Evolutionary conservation across 106 monocot species (phyloP).

Genomic region (Hemerocallis citrina): DNA sequence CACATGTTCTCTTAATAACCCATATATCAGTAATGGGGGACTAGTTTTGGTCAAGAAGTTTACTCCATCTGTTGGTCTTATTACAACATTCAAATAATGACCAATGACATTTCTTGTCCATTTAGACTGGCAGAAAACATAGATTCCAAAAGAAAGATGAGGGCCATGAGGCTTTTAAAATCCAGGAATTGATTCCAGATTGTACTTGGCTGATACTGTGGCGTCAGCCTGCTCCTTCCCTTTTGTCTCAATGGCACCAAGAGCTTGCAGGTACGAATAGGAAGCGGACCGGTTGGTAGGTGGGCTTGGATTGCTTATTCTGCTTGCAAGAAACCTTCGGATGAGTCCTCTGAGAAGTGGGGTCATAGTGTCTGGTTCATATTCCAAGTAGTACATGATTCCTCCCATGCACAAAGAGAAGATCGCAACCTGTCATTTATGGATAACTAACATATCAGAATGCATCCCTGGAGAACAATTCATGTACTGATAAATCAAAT

Average conservation of each 20-base stretch:
- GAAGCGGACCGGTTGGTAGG: conserved; percentile 43
- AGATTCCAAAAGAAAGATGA: background rate
- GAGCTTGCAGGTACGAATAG: conserved; percentile 47
- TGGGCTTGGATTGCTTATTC: conserved; percentile 78
- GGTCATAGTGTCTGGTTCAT: conserved; percentile 96
- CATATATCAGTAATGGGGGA: no score
- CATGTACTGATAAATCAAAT: background rate
- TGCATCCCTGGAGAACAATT: background rate
- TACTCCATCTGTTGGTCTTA: background rate
- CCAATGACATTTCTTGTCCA: background rate
- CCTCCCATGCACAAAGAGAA: conserved; percentile 96
- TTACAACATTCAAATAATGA: background rate
- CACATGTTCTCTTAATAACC: no score
- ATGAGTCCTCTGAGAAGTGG: conserved; percentile 85
- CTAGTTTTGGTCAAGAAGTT: no score
- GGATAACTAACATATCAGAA: background rate
- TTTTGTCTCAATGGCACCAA: conserved; percentile 30
- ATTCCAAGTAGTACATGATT: conserved; percentile 94
- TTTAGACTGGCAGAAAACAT: background rate
- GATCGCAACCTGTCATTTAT: conserved; percentile 57
- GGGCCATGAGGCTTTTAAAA: conserved; percentile 21
- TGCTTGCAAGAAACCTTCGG: conserved; percentile 82
- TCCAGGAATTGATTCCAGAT: conserved; percentile 86
- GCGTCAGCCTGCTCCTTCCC: conserved; percentile 17
- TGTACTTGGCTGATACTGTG: conserved; percentile 42